Base-by-base conservation (phyloP, 78 protist species). In the Isochrysis galbana region DNA sequence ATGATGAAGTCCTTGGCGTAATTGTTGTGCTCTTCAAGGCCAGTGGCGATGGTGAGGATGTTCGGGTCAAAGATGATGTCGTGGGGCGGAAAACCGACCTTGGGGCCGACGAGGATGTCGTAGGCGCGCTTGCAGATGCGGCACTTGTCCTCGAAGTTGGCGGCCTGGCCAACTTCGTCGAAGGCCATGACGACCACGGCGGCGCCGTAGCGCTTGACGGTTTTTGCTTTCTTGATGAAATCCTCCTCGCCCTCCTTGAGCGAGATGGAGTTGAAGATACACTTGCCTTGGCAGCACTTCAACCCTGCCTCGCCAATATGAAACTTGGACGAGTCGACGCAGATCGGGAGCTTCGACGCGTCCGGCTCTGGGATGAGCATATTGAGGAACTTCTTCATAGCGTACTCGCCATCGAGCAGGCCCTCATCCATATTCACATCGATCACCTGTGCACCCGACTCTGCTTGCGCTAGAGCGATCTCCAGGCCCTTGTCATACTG, bases 351-450 rank as follows among this genome's bases (percentile, higher is more conserved):
- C 90, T 92, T 95, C 38, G 98, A 91, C 32, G 98, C 93, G 51
- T 98, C 99, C 7, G 99, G 99, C 86, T 98, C 99, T 23, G 98
- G 93, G 44, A 96, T 98, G 77, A 97, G 70, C 48, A 98, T 44
- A 46, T 92, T 83, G 46, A 92, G 88, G 41, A 99, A 98, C 84
- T 94, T 94, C 38, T 86, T 67, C 95, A 99, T 99, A 77, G 98
- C 98, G 42, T 10, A 21, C 32, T 84, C 95, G 77, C 97, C 96
- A 93, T 99, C 99, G 88, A 98, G 87, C 97, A 98, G 94, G 48
- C 99, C 99, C 51, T 99, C 99, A 95, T 99, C 99, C 97, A 98
- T 90, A 93, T 99, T 99, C 93, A 99, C 80, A 94, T 99, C 99
- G 87, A 99, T 80, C 29, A 99, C 94, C 95, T 97, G 98, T 0